phyloP scores from a whole-genome alignment of 2,329 filamentous ascomycete species.

The Fusarium nelsonii region DNA sequence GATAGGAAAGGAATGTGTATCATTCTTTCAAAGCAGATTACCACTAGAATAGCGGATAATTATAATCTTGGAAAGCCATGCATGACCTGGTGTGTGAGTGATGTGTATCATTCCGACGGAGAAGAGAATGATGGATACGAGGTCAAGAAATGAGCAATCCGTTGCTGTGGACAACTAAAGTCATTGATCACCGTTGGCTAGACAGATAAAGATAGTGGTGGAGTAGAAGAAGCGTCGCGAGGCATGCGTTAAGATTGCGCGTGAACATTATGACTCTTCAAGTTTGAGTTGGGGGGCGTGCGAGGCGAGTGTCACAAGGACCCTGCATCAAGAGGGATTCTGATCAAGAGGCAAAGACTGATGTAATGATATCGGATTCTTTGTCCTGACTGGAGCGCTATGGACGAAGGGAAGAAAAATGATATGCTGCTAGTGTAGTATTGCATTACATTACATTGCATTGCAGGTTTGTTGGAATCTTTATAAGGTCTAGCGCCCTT shows the following conservation, averaged over 20 bases:
- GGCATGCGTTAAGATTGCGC: slow-evolving; percentile 39
- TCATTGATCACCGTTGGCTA: slow-evolving; percentile 11
- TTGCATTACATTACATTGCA: slow-evolving; percentile 1
- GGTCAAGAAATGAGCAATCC: neutral
- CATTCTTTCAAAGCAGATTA: slow-evolving; percentile 28
- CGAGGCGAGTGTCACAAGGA: slow-evolving; percentile 27
- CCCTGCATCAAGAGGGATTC: slow-evolving; percentile 15
- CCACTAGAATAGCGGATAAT: slow-evolving; percentile 32
- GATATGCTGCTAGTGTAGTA: slow-evolving; percentile 2
- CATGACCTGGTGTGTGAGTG: too few relatives aligned
- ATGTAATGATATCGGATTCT: neutral
- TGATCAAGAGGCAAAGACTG: neutral
- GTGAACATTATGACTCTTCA: slow-evolving; percentile 7
- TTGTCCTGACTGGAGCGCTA: slow-evolving; percentile 5
- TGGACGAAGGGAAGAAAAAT: neutral
- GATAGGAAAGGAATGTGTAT: slow-evolving; percentile 26
- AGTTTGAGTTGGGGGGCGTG: slow-evolving; percentile 10
- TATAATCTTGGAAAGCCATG: slow-evolving; percentile 34
- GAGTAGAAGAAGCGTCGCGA: slow-evolving; percentile 1
- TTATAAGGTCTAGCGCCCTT: slow-evolving; percentile 11
- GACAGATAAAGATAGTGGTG: slow-evolving; percentile 11
- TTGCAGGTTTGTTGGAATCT: neutral
- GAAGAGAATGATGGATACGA: neutral
- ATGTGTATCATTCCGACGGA: slow-evolving; percentile 28
- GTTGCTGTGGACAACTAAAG: slow-evolving; percentile 14